These are phyloP conservation scores for Saitozyma podzolica DNA, from an alignment of 768 basidiomycete species.

Conservation along the genomic window DNA sequence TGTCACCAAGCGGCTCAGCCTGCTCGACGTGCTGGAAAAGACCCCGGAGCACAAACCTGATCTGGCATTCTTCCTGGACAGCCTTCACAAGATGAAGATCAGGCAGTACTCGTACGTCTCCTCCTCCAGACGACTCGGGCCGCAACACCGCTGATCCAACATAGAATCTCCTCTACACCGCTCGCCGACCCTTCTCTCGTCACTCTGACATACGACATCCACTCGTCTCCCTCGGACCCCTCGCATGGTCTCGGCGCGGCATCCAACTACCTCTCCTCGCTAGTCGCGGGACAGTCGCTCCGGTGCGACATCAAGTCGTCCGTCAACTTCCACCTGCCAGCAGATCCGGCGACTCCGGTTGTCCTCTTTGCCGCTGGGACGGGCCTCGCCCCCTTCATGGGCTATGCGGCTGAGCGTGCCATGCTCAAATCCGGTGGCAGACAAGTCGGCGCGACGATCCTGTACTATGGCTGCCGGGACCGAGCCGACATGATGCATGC, in stretches of 20 bases:
- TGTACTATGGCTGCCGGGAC: conserved; percentile 59
- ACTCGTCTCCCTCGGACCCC: too few relatives aligned
- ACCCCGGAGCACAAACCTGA: neutral
- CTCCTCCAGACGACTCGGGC: too few relatives aligned
- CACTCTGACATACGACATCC: too few relatives aligned
- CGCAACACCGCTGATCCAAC: too few relatives aligned
- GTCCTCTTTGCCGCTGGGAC: conserved; percentile 58
- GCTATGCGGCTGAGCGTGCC: neutral
- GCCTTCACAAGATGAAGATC: neutral
- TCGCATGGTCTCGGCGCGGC: too few relatives aligned
- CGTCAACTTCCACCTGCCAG: conserved; percentile 56
- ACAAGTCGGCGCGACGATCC: conserved; percentile 54
- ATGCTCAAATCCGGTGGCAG: conserved; percentile 44
- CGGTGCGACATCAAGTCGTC: conserved; percentile 53
- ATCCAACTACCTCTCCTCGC: too few relatives aligned
- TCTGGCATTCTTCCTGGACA: neutral
- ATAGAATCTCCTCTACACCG: too few relatives aligned
- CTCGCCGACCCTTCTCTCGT: too few relatives aligned
- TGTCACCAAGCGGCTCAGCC: neutral
- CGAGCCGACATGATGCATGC: too few relatives aligned
- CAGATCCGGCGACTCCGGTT: conserved; percentile 54
- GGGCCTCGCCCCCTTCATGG: neutral
- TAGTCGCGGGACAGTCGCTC: conserved; percentile 34
- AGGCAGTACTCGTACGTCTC: conserved; percentile 34
- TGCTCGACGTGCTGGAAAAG: neutral